Percentiles rank a stretch among this genome's conserved stretches.
Conservation (phyloP, 805 yeast species). For the Yarrowia osloensis region DNA sequence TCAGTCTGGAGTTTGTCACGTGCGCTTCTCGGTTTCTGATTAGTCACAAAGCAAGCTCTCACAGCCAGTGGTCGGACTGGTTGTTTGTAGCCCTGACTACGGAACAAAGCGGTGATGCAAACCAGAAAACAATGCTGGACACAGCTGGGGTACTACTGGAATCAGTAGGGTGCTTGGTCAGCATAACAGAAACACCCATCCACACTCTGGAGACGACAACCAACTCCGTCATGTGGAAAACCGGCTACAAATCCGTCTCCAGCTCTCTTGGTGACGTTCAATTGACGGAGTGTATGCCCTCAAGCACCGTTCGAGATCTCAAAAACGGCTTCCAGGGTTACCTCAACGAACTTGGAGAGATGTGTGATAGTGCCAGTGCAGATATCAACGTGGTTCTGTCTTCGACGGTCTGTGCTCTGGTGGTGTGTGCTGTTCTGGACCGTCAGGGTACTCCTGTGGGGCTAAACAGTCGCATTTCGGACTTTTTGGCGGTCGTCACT, state of each 20-base stretch:
- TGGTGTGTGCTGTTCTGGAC: neutral
- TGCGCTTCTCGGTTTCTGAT: neutral
- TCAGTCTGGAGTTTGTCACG: neutral
- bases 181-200: neutral
- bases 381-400: neutral
- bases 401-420: neutral
- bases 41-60: neutral
- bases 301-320: neutral
- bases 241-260: neutral
- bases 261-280: neutral
- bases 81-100: neutral
- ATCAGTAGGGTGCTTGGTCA: neutral
- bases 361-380: neutral
- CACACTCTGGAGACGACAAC: neutral
- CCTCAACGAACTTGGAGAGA: neutral
- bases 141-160: neutral
- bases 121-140: neutral
- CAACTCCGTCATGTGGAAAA: constrained; percentile 1
- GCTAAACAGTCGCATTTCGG: neutral
- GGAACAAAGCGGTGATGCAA: neutral
- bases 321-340: neutral
- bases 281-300: neutral
- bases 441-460: neutral
- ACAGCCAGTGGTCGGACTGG: neutral
- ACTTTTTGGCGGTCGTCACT: neutral